Conservation (phyloP, 108 stramenopile species). For the Mediolabrus comicus region DNA sequence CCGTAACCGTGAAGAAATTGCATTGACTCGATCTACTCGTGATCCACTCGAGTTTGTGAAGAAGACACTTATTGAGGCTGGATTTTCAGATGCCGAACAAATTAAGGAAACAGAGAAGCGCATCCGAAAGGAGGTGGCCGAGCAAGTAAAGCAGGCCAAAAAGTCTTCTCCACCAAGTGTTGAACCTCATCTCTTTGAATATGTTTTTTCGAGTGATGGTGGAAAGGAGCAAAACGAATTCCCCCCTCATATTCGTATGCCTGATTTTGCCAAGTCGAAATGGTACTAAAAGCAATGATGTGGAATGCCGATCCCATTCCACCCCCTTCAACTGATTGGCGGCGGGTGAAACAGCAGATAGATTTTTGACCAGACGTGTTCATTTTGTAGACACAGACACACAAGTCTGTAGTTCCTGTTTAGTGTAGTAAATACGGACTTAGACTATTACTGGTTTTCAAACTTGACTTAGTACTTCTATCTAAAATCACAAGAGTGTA, state of each 20-base stretch:
- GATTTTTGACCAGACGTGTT: no score
- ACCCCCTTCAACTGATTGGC: no score
- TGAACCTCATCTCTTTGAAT: conserved; percentile 51
- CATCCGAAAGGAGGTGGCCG: conserved; percentile 92
- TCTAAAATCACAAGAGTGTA: conserved; percentile 71
- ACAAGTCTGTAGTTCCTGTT: background rate
- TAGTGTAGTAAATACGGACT: no score
- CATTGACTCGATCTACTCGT: conserved; percentile 91
- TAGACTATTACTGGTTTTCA: no score
- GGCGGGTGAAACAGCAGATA: no score
- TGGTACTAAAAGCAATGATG: conserved; percentile 47
- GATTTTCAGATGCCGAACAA: conserved; percentile 88
- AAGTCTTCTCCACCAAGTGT: conserved; percentile 54
- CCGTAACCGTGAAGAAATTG: conserved; percentile 99
- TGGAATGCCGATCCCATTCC: no score
- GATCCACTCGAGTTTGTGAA: conserved; percentile 98
- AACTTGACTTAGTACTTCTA: conserved; percentile 88
- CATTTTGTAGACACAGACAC: no score
- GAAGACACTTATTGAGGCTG: conserved; percentile 89
- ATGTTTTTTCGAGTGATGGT: conserved; percentile 65
- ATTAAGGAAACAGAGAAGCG: conserved; percentile 96
- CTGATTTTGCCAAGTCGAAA: conserved; percentile 76
- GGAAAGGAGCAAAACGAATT: conserved; percentile 59
- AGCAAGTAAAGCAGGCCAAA: conserved; percentile 88
- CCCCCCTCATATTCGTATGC: conserved; percentile 86